phyloP scores from a whole-genome alignment of 2,329 filamentous ascomycete genomes.

The Beauveria sp. region DNA sequence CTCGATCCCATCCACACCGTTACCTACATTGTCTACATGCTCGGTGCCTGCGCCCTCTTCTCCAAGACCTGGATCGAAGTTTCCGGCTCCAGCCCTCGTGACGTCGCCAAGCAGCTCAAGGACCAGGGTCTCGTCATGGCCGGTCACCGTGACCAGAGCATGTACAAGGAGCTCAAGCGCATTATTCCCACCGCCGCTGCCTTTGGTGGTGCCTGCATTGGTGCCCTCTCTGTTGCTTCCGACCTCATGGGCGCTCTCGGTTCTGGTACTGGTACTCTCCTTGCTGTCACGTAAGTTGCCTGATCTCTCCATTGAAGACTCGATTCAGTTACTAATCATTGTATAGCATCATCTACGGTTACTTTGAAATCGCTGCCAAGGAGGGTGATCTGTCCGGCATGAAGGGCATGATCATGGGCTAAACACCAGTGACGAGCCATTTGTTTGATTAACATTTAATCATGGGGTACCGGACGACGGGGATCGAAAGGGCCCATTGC shows the following conservation, averaged over 20 bases:
- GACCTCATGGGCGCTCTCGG: constrained; percentile 94
- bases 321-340: constrained; percentile 25
- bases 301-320: background rate
- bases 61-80: constrained; percentile 99
- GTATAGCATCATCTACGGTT: constrained; percentile 93
- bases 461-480: constrained; percentile 4
- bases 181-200: constrained; percentile 97
- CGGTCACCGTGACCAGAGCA: constrained; percentile 97
- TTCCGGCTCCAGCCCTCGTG: constrained; percentile 91
- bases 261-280: constrained; percentile 92
- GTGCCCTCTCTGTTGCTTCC: constrained; percentile 88
- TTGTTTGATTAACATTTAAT: constrained; percentile 10
- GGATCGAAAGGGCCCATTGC: constrained; percentile 1
- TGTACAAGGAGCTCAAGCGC: constrained; percentile 99
- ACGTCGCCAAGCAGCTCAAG: constrained; percentile 99
- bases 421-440: constrained; percentile 22
- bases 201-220: constrained; percentile 98
- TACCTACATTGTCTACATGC: constrained; percentile 95
- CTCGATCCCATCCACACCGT: constrained; percentile 95
- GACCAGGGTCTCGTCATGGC: constrained; percentile 99
- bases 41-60: constrained; percentile 94
- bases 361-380: constrained; percentile 98
- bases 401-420: constrained; percentile 68
- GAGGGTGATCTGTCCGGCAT: constrained; percentile 88
- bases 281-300: constrained; percentile 88